phyloP scores from a whole-genome alignment of 441 rosid genomes.

The Eugenia klotzschiana region DNA sequence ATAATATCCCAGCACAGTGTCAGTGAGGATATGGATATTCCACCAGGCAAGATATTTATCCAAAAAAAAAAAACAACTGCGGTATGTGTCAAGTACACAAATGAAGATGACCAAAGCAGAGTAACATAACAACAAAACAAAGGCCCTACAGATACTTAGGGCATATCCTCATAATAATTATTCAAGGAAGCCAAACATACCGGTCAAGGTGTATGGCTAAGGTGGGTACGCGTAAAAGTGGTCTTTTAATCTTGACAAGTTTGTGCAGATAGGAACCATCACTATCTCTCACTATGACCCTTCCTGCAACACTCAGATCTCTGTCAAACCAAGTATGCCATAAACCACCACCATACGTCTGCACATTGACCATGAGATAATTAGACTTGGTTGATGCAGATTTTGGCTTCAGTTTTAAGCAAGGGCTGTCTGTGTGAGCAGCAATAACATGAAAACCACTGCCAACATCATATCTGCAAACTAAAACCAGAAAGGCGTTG shows the following conservation, averaged over 20 bases:
- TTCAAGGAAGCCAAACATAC: constrained; percentile 11
- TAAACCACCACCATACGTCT: constrained; percentile 88
- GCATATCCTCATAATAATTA: neutral
- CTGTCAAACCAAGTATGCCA: constrained; percentile 99
- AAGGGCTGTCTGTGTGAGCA: constrained; percentile 92
- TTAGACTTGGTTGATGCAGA: constrained; percentile 76
- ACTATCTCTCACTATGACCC: constrained; percentile 57
- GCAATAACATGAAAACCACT: constrained; percentile 83
- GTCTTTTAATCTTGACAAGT: constrained; percentile 76
- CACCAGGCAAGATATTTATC: neutral
- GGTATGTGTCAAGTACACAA: neutral
- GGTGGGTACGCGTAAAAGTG: constrained; percentile 74
- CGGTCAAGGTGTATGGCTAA: constrained; percentile 90
- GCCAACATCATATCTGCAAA: constrained; percentile 60
- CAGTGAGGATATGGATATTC: constrained; percentile 4
- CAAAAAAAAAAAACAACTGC: neutral
- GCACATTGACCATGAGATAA: constrained; percentile 82
- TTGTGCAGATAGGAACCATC: constrained; percentile 60
- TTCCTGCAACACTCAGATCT: constrained; percentile 91
- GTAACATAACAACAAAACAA: fast-evolving
- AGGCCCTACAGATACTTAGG: neutral
- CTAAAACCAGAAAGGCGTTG: neutral
- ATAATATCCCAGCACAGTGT: neutral
- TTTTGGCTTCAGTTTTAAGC: constrained; percentile 83
- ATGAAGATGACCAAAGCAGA: neutral